A percentile compares a stretch with the other conserved stretches of the same genome.
Conservation (phyloP, 768 basidiomycete species). For the Pholiota molesta region DNA sequence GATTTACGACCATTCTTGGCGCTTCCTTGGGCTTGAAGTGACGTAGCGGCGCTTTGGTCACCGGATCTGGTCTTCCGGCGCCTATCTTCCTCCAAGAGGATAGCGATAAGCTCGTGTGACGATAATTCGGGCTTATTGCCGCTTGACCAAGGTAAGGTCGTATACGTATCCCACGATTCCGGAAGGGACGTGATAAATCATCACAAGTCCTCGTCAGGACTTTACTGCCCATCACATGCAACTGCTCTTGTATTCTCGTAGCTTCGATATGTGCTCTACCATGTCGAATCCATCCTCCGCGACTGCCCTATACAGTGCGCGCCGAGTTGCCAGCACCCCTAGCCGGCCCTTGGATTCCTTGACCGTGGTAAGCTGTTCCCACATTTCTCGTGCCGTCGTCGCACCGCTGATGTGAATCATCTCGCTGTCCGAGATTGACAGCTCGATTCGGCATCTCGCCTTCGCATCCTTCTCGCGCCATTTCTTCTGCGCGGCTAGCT, state of each 20-base stretch:
- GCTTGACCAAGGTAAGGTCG: conserved; percentile 22
- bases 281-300: conserved; percentile 31
- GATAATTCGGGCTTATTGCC: conserved; percentile 18
- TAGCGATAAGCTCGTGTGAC: conserved; percentile 25
- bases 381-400: conserved; percentile 26
- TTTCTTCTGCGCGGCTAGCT: conserved; percentile 5
- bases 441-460: conserved; percentile 24
- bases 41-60: neutral
- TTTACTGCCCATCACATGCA: conserved; percentile 25
- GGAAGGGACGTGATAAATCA: conserved; percentile 33
- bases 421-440: conserved; percentile 25
- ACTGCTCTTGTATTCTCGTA: conserved; percentile 28
- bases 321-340: conserved; percentile 25
- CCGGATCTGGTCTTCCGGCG: conserved; percentile 11
- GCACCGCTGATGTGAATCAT: conserved; percentile 31
- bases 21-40: conserved; percentile 3
- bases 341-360: conserved; percentile 29
- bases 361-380: conserved; percentile 27
- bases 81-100: conserved; percentile 26
- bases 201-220: conserved; percentile 33
- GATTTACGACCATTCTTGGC: neutral
- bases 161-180: conserved; percentile 31
- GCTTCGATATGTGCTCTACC: conserved; percentile 26
- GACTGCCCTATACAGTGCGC: conserved; percentile 22
- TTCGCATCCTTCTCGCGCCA: conserved; percentile 26